Evolutionary conservation across 2,329 filamentous ascomycete genomes (phyloP).

Genomic region (Lecanosticta acicola): DNA sequence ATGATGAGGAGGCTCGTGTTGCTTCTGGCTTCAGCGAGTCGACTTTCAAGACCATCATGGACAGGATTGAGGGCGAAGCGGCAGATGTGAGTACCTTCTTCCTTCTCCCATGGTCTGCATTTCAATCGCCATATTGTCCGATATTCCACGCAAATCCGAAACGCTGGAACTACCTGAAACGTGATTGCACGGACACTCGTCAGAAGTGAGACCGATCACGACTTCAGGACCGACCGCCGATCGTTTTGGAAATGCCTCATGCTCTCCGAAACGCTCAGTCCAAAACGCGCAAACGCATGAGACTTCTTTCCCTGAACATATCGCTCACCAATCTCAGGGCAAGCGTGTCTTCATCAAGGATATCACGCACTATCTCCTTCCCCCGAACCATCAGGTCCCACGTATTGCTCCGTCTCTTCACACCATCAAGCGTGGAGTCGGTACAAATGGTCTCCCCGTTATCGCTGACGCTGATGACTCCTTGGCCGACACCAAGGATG

Average conservation of each 20-base stretch:
- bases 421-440: conserved; percentile 53
- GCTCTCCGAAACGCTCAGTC: no score
- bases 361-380: conserved; percentile 86
- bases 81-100: conserved; percentile 56
- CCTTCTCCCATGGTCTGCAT: background rate
- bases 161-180: background rate
- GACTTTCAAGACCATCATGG: conserved; percentile 72
- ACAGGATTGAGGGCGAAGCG: conserved; percentile 65
- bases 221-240: no score
- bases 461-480: conserved; percentile 29
- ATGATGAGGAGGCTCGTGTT: conserved; percentile 53
- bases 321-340: conserved; percentile 48
- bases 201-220: background rate
- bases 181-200: background rate
- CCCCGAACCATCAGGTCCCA: conserved; percentile 63
- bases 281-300: no score
- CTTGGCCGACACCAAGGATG: conserved; percentile 6
- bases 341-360: conserved; percentile 98
- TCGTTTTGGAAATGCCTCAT: no score
- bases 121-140: background rate
- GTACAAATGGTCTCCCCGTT: conserved; percentile 39
- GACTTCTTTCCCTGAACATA: background rate
- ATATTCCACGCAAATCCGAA: background rate
- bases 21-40: conserved; percentile 62
- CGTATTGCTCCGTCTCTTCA: conserved; percentile 72